These are phyloP conservation scores for Yamadazyma songkhlaensis DNA, from an alignment of 1,139 yeast genomes.

Conservation along the genomic window DNA sequence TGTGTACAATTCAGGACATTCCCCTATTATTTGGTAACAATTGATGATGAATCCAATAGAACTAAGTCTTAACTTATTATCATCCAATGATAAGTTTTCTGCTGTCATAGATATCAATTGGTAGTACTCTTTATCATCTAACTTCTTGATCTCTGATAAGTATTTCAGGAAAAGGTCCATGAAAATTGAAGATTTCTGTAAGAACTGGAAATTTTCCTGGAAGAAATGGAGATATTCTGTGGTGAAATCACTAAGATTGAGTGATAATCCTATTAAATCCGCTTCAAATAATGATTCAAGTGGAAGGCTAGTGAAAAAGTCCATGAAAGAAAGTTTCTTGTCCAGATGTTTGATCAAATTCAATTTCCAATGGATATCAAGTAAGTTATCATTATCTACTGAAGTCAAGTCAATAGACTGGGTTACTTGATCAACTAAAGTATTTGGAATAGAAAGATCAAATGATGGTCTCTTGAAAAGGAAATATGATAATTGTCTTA, in stretches of 20 bases:
- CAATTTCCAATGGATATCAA: constrained; percentile 15
- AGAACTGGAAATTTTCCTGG: constrained; percentile 11
- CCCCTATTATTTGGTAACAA: constrained; percentile 24
- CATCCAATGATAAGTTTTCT: constrained; percentile 44
- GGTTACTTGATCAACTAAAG: background rate
- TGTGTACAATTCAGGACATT: constrained; percentile 29
- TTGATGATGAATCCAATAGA: constrained; percentile 41
- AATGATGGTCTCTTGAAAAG: constrained; percentile 8
- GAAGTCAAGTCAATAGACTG: constrained; percentile 5
- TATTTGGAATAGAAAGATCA: constrained; percentile 7
- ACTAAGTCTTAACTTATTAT: constrained; percentile 43
- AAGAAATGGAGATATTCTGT: constrained; percentile 3
- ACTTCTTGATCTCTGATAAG: constrained; percentile 6
- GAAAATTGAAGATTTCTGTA: constrained; percentile 21
- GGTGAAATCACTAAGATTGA: constrained; percentile 5
- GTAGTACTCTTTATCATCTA: background rate
- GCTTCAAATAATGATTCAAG: constrained; percentile 9
- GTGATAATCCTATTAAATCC: constrained; percentile 13
- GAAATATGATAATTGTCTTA: constrained; percentile 14
- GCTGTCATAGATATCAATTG: constrained; percentile 8
- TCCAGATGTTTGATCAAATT: constrained; percentile 7
- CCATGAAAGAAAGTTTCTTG: constrained; percentile 2
- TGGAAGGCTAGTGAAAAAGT: constrained; percentile 3
- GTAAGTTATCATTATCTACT: constrained; percentile 5
- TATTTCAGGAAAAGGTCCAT: constrained; percentile 19